These are phyloP conservation scores for Phytophthora sojae DNA, from an alignment of 352 stramenopile genomes.

Conservation along the genomic window DNA sequence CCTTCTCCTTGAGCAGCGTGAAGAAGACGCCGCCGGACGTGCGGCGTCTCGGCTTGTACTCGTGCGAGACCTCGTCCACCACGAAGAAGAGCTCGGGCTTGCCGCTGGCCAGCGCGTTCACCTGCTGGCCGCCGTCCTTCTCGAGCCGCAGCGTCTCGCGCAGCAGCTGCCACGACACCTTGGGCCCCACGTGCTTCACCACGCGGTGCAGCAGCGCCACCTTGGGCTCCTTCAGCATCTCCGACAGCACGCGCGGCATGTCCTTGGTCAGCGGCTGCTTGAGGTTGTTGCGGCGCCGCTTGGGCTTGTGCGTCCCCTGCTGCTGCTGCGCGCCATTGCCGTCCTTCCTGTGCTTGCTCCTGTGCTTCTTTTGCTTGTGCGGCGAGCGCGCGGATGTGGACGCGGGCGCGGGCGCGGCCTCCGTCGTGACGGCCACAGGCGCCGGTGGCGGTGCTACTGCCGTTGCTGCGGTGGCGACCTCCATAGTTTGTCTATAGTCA, in stretches of 20 bases:
- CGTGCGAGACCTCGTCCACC: constrained; percentile 41
- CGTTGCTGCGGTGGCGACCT: background rate
- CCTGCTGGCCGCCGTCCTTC: constrained; percentile 59
- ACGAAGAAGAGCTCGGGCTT: constrained; percentile 61
- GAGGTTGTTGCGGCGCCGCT: constrained; percentile 41
- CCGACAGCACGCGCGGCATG: constrained; percentile 63
- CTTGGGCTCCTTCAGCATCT: constrained; percentile 74
- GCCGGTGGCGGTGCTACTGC: constrained; percentile 4
- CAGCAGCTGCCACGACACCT: constrained; percentile 68
- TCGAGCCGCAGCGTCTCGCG: constrained; percentile 74
- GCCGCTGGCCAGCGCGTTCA: constrained; percentile 60
- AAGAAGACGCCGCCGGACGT: constrained; percentile 81
- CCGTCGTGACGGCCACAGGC: constrained; percentile 4
- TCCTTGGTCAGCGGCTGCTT: constrained; percentile 60
- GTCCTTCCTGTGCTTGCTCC: constrained; percentile 13
- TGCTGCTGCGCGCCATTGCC: constrained; percentile 10
- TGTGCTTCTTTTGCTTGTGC: constrained; percentile 4
- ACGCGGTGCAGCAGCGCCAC: constrained; percentile 76
- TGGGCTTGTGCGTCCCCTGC: constrained; percentile 19
- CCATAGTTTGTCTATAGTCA: constrained; percentile 2
- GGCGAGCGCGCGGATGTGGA: no score
- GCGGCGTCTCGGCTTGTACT: constrained; percentile 60
- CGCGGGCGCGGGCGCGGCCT: constrained; percentile 7
- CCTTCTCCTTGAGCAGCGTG: constrained; percentile 66
- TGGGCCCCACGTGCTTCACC: constrained; percentile 68